These are phyloP conservation scores for Ogataea ganodermae DNA, from an alignment of 805 yeast species.

Conservation along the genomic window DNA sequence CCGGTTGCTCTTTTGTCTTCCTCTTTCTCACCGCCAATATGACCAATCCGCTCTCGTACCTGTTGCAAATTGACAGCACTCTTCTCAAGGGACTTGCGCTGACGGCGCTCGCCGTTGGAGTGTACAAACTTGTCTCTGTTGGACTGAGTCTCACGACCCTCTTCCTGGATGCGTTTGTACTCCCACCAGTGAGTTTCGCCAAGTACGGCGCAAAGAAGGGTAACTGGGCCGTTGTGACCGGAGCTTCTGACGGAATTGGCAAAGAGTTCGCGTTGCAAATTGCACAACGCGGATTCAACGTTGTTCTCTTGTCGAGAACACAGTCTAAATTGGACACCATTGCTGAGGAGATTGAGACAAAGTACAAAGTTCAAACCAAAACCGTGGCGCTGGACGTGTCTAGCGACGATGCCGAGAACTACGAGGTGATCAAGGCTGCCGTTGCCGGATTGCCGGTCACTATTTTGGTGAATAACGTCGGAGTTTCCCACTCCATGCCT, in stretches of 20 bases:
- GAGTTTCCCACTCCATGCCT: conserved; percentile 92
- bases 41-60: too few species aligned
- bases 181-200: conserved; percentile 58
- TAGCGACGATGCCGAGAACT: conserved; percentile 58
- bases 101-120: conserved; percentile 59
- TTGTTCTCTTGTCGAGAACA: conserved; percentile 84
- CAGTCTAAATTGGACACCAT: conserved; percentile 68
- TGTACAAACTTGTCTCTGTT: conserved; percentile 54
- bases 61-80: not conserved
- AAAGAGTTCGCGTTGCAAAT: conserved; percentile 86
- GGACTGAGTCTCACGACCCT: conserved; percentile 53
- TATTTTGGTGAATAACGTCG: conserved; percentile 87
- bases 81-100: conserved; percentile 29
- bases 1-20: too few species aligned
- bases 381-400: conserved; percentile 79
- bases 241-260: conserved; percentile 97
- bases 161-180: conserved; percentile 60
- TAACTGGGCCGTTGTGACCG: conserved; percentile 94
- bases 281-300: conserved; percentile 81
- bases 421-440: conserved; percentile 49
- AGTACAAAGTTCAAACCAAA: conserved; percentile 63
- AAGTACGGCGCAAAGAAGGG: conserved; percentile 78
- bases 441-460: conserved; percentile 61
- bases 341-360: conserved; percentile 60
- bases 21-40: too few species aligned